Conservation (phyloP, 306 rosid species). For the Trifolium pratense region DNA sequence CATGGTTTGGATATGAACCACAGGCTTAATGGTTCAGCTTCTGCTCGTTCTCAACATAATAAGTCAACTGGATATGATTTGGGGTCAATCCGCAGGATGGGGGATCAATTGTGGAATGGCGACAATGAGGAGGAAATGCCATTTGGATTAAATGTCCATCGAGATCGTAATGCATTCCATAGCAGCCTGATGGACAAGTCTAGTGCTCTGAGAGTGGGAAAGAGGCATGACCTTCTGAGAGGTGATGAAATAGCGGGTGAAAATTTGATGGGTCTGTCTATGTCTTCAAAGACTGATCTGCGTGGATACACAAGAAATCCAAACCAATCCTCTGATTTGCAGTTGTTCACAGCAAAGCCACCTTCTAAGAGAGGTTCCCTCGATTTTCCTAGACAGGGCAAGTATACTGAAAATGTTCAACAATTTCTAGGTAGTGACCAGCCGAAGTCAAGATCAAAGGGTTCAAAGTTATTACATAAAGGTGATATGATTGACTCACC, state of each 20-base stretch:
- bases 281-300: conserved; percentile 65
- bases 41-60: conserved; percentile 53
- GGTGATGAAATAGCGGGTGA: conserved; percentile 59
- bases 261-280: conserved; percentile 59
- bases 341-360: conserved; percentile 58
- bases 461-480: conserved; percentile 46
- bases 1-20: conserved; percentile 62
- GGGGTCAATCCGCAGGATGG: conserved; percentile 56
- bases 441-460: conserved; percentile 58
- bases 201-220: conserved; percentile 60
- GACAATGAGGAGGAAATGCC: conserved; percentile 61
- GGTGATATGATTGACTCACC: conserved; percentile 56
- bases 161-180: conserved; percentile 51
- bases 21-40: conserved; percentile 61
- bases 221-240: conserved; percentile 61
- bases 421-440: conserved; percentile 60
- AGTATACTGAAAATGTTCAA: conserved; percentile 63
- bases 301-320: conserved; percentile 59
- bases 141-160: conserved; percentile 54
- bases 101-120: conserved; percentile 62
- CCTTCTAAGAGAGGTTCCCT: conserved; percentile 57
- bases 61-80: conserved; percentile 60
- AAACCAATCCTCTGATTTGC: conserved; percentile 54
- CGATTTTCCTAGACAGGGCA: conserved; percentile 59
- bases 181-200: conserved; percentile 59